Evolutionary conservation across 108 stramenopile species (phyloP).

Genomic region (Pseudonitzschia pungens): DNA sequence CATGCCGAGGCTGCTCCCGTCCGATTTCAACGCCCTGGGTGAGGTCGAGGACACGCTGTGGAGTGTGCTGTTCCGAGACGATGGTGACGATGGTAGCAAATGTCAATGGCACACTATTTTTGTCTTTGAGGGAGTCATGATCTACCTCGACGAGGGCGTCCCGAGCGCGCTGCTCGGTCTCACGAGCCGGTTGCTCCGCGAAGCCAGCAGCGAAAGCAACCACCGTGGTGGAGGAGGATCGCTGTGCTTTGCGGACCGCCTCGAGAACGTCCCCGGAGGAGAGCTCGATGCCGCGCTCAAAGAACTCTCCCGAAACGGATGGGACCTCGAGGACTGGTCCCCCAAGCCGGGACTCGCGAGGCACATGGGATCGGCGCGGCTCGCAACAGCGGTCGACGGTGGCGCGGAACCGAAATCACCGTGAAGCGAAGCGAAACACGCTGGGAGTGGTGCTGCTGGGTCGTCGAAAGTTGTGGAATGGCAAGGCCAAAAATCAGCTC

Average conservation of each 20-base stretch:
- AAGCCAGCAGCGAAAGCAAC: neutral
- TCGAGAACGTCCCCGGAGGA: constrained; percentile 65
- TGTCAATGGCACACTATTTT: constrained; percentile 54
- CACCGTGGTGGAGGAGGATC: constrained; percentile 17
- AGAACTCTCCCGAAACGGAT: constrained; percentile 54
- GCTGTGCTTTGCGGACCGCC: constrained; percentile 68
- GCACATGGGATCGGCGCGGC: constrained; percentile 63
- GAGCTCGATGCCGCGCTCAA: constrained; percentile 34
- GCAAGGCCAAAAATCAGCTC: too few relatives aligned
- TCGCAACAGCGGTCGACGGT: neutral
- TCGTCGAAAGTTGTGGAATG: too few relatives aligned
- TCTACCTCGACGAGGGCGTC: constrained; percentile 67
- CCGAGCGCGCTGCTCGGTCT: constrained; percentile 48
- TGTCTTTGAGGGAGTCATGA: constrained; percentile 79
- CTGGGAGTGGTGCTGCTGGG: too few relatives aligned
- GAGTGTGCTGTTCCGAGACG: constrained; percentile 13
- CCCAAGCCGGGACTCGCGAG: constrained; percentile 74
- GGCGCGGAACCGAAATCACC: too few relatives aligned
- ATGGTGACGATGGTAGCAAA: constrained; percentile 7
- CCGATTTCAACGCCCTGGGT: constrained; percentile 63
- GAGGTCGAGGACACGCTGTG: constrained; percentile 38
- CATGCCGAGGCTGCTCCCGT: constrained; percentile 41
- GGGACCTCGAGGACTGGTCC: constrained; percentile 47
- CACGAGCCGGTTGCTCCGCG: constrained; percentile 40
- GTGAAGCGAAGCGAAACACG: too few relatives aligned